Base-by-base conservation (phyloP, 257 asterid species). In the Solanum chiquidenum region DNA sequence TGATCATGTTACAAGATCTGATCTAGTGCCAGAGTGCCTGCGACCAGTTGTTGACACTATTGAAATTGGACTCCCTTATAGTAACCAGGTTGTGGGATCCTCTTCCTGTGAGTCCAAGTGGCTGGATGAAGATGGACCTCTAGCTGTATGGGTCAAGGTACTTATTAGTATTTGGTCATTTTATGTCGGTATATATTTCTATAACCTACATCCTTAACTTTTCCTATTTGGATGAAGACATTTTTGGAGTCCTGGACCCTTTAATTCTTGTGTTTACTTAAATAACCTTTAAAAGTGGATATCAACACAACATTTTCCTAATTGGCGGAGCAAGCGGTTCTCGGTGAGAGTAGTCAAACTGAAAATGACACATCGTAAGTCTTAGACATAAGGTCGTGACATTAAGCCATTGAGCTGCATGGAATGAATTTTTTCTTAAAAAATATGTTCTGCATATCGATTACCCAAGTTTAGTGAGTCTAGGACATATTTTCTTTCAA, bases 141-240 rank as follows among this genome's bases (percentile, higher is more conserved):
- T 91, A 86, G 98, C 99, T 29, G 98, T 97, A 83, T 97, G 99
- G 99, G 99, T 96, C 69, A 97, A 97, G 99, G 99, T 97, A 91
- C 52, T 76, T 62, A 87, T 86, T 80, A 31, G 40, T 86, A 86
- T 80, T 71, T 49, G 84, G 44, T 86, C 88, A 72, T 86, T 72
- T 69, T 86, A 52, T 73, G 18, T 72, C 25, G 5, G 52, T 49
- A 49, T 44, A 42, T 71, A 21, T 46, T 73, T 46, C 62, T 66
- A 16, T 74, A 86, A 71, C 69, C 44, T 86, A 40, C 52, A 34
- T 71, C 20, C 27, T 80, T 31, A 80, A 3, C 66, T 29, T 40
- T 80, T 80, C 18, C 42, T 80, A 18, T 80, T 46, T 80, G 33
- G 68, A 46, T 46, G 29, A 16, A 42, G 85, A 46, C 42, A 62